Evolutionary conservation across 108 stramenopile species (phyloP), one percentile per base, ranked within the genome.

Genomic region (Nannochloropsis gaditana): DNA sequence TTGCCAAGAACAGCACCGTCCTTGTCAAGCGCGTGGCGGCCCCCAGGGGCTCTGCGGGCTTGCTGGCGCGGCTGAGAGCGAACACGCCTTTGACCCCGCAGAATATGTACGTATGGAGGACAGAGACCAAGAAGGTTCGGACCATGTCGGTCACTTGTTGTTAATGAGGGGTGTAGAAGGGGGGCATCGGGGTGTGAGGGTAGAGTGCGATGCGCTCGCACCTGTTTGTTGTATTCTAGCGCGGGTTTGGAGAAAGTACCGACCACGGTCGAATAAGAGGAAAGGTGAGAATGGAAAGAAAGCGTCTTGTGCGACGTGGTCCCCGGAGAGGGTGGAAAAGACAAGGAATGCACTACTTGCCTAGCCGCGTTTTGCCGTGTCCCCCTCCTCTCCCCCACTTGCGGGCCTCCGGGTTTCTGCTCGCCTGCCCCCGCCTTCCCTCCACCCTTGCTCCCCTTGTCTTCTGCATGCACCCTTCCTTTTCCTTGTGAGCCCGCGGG

Each of bases 21-120:
- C 47, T 50, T 0, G 47, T 50, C 10, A 50, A 50, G 47, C 47
- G 47, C 15, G 47, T 50, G 47, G 47, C 47, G 47, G 47, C 47
- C 15, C 47, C 47, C 47, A 31, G 5, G 59, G n/a, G n/a, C 19
- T n/a, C 59, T n/a, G 15, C 19, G 47, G 47, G 47, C 59, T n/a
- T 73, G 2, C n/a, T 15, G 59, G 19, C 15, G n/a, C 4, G 59
- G 59, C n/a, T 15, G n/a, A 6, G n/a, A n/a, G 59, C 2, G 4
- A 73, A 73, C 59, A 73, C 59, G 3, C 59, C 59, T 15, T n/a
- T 73, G 59, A 73, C 59, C 4, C 59, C 59, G 59, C 59, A 73
- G 8, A 73, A 73, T n/a, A 73, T 73, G 59, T 73, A 73, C 59
- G 59, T 73, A 73, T 73, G 59, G 59, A 73, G 59, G 59, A 6